Evolutionary conservation across 1,284 basidiomycete species (phyloP), one percentile per base, ranked within the genome.

Genomic region (Grifola frondosa): DNA sequence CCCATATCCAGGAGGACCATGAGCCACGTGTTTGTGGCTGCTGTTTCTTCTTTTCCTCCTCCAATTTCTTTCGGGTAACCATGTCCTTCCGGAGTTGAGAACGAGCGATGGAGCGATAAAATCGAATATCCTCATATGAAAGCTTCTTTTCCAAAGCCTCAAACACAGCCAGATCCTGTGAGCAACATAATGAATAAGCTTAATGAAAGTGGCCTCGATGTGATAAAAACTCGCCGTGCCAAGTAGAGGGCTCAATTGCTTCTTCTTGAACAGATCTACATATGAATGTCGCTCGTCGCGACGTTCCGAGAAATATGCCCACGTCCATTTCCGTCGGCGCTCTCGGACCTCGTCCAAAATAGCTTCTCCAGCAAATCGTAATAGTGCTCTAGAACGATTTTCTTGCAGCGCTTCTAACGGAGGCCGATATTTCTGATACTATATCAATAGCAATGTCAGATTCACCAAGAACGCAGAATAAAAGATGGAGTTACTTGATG

Each of bases 31-130:
- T 68, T 53, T 70, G 66, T 47, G 68, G 60, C 44, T 70, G 75
- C 58, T 64, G 71, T 59, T 69, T 77, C 48, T 72, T 64, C 58
- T 77, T 79, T 59, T 91, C 86, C 38, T 81, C 79, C 58, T 91
- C 86, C 7, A 89, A 64, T 46, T 74, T 77, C 58, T 80, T 80
- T 34, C 80, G 77, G 20, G 84, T 70, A 2, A 80, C 87, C 24
- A 81, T 74, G 57, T 99, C 93, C 61, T 97, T 94, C 54, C 87
- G 85, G 13, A 97, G 72, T 53, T 87, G 85, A 6, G 91, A 93
- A 7, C 93, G 84, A 1, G 94, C 93, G 48, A 99, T 92, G 4
- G 95, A 98, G 19, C 97, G 84, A 70, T 98, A 99, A 68, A 98
- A 98, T 10, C 97, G 87, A 40, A 99, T 89, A 58, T 99, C 97